Percentiles rank a stretch among this genome's conserved stretches.
These are phyloP conservation scores for Fusarium sp. DNA, from an alignment of 2,329 filamentous ascomycete species.

Conservation along the genomic window DNA sequence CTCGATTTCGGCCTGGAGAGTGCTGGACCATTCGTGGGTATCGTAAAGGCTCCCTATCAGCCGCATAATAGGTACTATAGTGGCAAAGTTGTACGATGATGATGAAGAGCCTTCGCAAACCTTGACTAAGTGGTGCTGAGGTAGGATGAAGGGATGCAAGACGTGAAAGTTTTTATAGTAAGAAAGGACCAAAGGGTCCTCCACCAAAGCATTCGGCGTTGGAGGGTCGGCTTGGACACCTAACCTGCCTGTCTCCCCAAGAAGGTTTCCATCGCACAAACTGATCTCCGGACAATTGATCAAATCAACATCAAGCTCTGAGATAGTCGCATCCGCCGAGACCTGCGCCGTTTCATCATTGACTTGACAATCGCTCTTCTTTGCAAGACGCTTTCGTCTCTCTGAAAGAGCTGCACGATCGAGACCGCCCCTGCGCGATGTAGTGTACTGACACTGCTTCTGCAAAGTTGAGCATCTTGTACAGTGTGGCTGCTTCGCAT, in stretches of 20 bases:
- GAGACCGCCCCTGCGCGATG: constrained; percentile 61
- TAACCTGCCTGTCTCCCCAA: rapidly evolving
- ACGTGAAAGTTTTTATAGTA: constrained; percentile 55
- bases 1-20: constrained; percentile 16
- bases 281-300: background rate
- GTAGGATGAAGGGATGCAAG: constrained; percentile 50
- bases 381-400: constrained; percentile 46
- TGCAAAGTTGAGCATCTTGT: constrained; percentile 58
- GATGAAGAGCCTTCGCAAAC: constrained; percentile 4
- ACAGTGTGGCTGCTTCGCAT: constrained; percentile 62
- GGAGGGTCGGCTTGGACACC: rapidly evolving
- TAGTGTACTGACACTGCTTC: constrained; percentile 63
- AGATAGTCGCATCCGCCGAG: too few species aligned
- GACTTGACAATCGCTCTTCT: rapidly evolving
- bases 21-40: constrained; percentile 26
- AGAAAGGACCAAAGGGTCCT: constrained; percentile 47
- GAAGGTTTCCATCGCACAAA: too few species aligned
- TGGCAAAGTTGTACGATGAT: constrained; percentile 23
- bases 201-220: background rate
- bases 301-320: background rate
- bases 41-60: constrained; percentile 54
- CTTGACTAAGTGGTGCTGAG: constrained; percentile 31
- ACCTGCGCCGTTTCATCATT: rapidly evolving
- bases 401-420: constrained; percentile 48
- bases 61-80: constrained; percentile 48